These are phyloP conservation scores for Corylus americana DNA, from an alignment of 306 rosid genomes.

Conservation along the genomic window DNA sequence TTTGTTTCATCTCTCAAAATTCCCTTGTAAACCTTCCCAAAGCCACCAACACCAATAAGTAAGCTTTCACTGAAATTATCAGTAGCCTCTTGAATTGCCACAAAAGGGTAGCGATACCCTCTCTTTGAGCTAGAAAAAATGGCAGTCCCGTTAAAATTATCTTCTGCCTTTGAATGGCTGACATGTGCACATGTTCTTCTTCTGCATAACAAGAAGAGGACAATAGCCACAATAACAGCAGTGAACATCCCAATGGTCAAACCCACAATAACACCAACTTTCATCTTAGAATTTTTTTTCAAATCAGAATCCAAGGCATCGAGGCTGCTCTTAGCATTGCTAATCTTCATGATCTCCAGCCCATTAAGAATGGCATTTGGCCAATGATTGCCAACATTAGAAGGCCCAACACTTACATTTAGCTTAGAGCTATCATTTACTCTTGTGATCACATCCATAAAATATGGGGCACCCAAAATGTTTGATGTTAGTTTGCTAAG, in stretches of 20 bases:
- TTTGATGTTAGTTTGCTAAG: conserved; percentile 26
- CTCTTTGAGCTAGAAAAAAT: conserved; percentile 43
- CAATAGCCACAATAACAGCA: conserved; percentile 29
- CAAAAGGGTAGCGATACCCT: conserved; percentile 55
- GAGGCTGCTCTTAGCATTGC: conserved; percentile 45
- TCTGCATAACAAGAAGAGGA: conserved; percentile 36
- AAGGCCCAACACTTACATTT: conserved; percentile 54
- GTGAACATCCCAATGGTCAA: conserved; percentile 39
- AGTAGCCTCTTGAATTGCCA: conserved; percentile 55
- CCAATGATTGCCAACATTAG: background rate
- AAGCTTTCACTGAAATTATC: conserved; percentile 58
- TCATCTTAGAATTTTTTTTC: conserved; percentile 30
- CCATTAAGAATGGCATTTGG: conserved; percentile 59
- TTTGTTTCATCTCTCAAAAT: conserved; percentile 50
- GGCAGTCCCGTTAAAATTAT: conserved; percentile 11
- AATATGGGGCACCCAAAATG: conserved; percentile 49
- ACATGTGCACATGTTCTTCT: conserved; percentile 33
- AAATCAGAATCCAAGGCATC: conserved; percentile 31
- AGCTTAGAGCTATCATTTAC: conserved; percentile 31
- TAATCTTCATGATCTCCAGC: conserved; percentile 65
- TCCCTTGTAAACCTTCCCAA: conserved; percentile 74
- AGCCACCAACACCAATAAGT: conserved; percentile 66
- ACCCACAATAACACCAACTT: conserved; percentile 40
- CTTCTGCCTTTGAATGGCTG: conserved; percentile 38
- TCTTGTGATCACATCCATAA: conserved; percentile 47